These are phyloP conservation scores for Nicotiana tabacum DNA, from an alignment of 257 asterid species.

Conservation along the genomic window DNA sequence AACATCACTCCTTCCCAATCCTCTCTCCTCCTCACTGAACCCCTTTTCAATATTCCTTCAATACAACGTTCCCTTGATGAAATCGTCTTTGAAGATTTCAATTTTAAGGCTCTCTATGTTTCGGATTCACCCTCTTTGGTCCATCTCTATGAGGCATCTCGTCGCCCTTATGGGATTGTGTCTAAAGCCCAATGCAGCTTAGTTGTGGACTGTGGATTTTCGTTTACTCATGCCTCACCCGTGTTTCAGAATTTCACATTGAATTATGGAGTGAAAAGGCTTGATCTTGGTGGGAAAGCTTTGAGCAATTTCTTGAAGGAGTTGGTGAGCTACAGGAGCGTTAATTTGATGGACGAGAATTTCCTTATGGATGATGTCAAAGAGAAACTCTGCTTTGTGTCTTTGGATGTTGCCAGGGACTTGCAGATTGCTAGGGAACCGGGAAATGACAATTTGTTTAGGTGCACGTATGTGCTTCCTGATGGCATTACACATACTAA, in stretches of 20 bases:
- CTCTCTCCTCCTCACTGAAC: too few relatives aligned
- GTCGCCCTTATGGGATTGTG: constrained; percentile 62
- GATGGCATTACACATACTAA: too few relatives aligned
- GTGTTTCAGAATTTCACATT: constrained; percentile 83
- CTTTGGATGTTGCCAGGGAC: constrained; percentile 41
- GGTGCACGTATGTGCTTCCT: too few relatives aligned
- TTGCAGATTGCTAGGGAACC: constrained; percentile 65
- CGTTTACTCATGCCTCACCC: constrained; percentile 85
- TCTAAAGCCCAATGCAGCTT: constrained; percentile 74
- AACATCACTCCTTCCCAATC: too few relatives aligned
- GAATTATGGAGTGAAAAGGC: constrained; percentile 74
- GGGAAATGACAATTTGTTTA: too few relatives aligned
- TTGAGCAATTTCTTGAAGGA: constrained; percentile 84
- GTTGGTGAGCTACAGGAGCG: constrained; percentile 79
- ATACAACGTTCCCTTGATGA: too few relatives aligned
- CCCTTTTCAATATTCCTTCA: too few relatives aligned
- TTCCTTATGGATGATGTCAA: constrained; percentile 89
- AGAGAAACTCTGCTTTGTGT: constrained; percentile 82
- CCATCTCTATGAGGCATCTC: constrained; percentile 81
- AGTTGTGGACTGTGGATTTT: constrained; percentile 88
- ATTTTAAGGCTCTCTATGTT: constrained; percentile 59
- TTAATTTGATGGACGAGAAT: constrained; percentile 93
- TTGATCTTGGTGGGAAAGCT: constrained; percentile 93
- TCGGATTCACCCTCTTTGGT: constrained; percentile 78
- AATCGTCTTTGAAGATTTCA: constrained; percentile 46